phyloP scores from a whole-genome alignment of 2,329 filamentous ascomycete genomes.

The Neonectria hederae region DNA sequence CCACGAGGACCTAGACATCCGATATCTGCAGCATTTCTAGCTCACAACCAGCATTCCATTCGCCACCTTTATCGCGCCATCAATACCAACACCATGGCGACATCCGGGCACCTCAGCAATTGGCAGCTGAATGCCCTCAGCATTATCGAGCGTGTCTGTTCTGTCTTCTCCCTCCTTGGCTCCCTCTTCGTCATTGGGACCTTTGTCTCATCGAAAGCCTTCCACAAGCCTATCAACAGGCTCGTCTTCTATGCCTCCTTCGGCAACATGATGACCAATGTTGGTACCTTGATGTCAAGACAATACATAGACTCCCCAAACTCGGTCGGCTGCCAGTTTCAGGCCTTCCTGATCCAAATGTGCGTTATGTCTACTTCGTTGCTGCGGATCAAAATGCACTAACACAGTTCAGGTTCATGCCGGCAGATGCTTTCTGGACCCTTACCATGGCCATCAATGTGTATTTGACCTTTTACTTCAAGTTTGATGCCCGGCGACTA shows the following conservation, averaged over 20 bases:
- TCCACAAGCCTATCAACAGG: constrained; percentile 88
- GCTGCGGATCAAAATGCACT: constrained; percentile 4
- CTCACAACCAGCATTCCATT: neutral
- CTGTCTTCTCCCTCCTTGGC: constrained; percentile 75
- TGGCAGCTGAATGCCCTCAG: constrained; percentile 64
- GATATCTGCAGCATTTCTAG: neutral
- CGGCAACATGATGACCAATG: constrained; percentile 81
- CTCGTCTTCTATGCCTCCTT: constrained; percentile 86
- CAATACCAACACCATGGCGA: constrained; percentile 29
- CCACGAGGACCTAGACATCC: neutral
- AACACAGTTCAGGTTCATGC: constrained; percentile 72
- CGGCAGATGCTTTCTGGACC: constrained; percentile 79
- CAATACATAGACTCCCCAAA: constrained; percentile 61
- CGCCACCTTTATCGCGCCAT: neutral
- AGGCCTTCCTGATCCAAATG: constrained; percentile 86
- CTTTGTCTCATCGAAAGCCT: constrained; percentile 72
- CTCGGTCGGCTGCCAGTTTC: constrained; percentile 72
- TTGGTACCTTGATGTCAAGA: constrained; percentile 78
- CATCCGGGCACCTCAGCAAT: constrained; percentile 22
- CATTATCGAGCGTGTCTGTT: constrained; percentile 73
- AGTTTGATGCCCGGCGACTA: constrained; percentile 72
- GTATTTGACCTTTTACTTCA: constrained; percentile 81
- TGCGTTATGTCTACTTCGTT: constrained; percentile 52
- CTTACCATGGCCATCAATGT: constrained; percentile 87
- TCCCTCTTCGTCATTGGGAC: constrained; percentile 77